These are phyloP conservation scores for Sporisorium iseilematis-ciliati DNA, from an alignment of 1,284 basidiomycete species.

Conservation along the genomic window DNA sequence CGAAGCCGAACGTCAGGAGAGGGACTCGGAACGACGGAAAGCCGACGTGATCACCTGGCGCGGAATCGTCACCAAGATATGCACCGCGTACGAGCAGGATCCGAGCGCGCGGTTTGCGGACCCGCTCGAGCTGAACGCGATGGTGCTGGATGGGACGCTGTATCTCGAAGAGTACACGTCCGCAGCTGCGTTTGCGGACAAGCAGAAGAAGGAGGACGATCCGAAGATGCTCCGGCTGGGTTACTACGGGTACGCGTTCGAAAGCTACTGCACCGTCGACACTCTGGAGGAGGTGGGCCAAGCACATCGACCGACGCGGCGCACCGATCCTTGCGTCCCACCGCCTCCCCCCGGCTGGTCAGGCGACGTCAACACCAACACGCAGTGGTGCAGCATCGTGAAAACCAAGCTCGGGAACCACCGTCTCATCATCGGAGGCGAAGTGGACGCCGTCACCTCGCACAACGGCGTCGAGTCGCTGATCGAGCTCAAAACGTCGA, in stretches of 20 bases:
- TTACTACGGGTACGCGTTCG: constrained; percentile 78
- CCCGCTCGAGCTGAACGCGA: constrained; percentile 71
- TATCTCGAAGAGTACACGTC: constrained; percentile 86
- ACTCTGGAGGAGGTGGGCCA: constrained; percentile 9
- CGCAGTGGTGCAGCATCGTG: constrained; percentile 94
- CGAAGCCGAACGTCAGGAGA: constrained; percentile 8
- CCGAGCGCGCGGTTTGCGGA: constrained; percentile 72
- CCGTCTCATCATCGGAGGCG: constrained; percentile 89
- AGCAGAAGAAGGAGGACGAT: constrained; percentile 72
- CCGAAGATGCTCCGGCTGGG: constrained; percentile 21
- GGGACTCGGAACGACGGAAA: constrained; percentile 54
- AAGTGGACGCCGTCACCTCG: constrained; percentile 85
- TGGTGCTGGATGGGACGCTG: constrained; percentile 74
- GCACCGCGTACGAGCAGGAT: constrained; percentile 54
- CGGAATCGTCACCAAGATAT: constrained; percentile 86
- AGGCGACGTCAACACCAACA: constrained; percentile 90
- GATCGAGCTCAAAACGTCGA: constrained; percentile 93
- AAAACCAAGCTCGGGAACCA: constrained; percentile 85
- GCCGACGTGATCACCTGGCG: constrained; percentile 81
- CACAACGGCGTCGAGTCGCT: constrained; percentile 70
- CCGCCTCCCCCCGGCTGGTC: constrained; percentile 74
- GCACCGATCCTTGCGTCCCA: neutral
- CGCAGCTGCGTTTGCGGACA: constrained; percentile 75
- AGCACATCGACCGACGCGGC: constrained; percentile 12
- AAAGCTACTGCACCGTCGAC: constrained; percentile 82